Evolutionary conservation across 1,284 basidiomycete genomes (phyloP), one percentile per base, ranked within the genome.

Genomic region (Pyrrhoderma lamaoense): DNA sequence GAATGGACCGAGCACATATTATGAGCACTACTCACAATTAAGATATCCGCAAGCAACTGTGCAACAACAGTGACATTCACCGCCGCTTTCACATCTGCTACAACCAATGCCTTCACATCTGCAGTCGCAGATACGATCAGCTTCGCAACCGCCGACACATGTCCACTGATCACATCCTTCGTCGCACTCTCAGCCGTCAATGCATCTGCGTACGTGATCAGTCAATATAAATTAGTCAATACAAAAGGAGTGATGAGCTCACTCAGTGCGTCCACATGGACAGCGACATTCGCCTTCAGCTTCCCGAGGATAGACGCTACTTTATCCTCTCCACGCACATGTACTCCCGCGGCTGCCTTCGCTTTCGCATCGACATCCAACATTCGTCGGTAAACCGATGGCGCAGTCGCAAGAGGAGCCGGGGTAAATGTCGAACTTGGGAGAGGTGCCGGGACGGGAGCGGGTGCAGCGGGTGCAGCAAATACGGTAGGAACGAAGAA

Each of bases 41-140:
- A 44, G 19, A 55, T 36, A 16, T 51, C 49, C 19, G 49, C 44
- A 22, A 55, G 49, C 45, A 55, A 49, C 16, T 47, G 23, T 36
- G 49, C 53, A 38, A 47, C 31, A 39, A 51, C 49, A 3, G 44
- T 22, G 8, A 55, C 31, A n/a, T 47, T 42, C 19, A 51, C 45
- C 9, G 39, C 23, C 14, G 43, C 19, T 5, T 47, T 45, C 22
- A 27, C 31, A 31, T 49, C 49, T n/a, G 49, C 49, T 19, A 44
- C 53, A 18, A 54, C 48, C 23, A 55, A 49, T 44, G 44, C 47
- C 49, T 55, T 51, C n/a, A 55, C 35, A 16, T 55, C 49, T n/a
- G 25, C 53, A 39, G 42, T 38, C 11, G 53, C 53, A 35, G 14
- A 45, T 8, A 7, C 42, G 38, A 55, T 36, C 23, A 42, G 14